phyloP scores from a whole-genome alignment of 192 early-diverging fungal genomes.

The Rhizophagus prolifer region DNA sequence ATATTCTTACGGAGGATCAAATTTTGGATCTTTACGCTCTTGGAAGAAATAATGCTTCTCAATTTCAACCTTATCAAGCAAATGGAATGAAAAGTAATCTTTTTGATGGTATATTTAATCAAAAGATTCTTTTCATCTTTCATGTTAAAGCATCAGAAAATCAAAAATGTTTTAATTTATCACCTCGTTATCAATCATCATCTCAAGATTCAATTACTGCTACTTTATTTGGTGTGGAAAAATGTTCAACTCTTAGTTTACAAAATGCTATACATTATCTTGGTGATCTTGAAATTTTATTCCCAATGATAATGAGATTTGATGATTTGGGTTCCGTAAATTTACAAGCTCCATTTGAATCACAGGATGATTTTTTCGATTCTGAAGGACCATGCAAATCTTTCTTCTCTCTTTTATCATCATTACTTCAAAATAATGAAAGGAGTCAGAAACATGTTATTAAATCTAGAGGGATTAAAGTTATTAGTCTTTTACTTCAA shows the following conservation, averaged over 20 bases:
- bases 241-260: slow-evolving; percentile 27
- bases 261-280: slow-evolving; percentile 26
- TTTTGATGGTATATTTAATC: not conserved
- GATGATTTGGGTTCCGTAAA: slow-evolving; percentile 16
- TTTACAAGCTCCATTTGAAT: slow-evolving; percentile 19
- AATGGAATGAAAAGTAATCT: not conserved
- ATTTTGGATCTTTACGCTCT: slow-evolving; percentile 5
- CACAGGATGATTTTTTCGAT: slow-evolving; percentile 27
- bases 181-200: not conserved
- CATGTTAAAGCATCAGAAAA: slow-evolving; percentile 22
- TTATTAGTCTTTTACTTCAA: slow-evolving; percentile 26
- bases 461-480: slow-evolving; percentile 25
- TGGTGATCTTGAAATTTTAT: slow-evolving; percentile 29
- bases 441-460: slow-evolving; percentile 26
- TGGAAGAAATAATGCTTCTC: slow-evolving; percentile 15
- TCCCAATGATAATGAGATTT: slow-evolving; percentile 29
- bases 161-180: slow-evolving; percentile 26
- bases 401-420: slow-evolving; percentile 25
- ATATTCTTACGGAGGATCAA: slow-evolving; percentile 16
- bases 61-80: not conserved
- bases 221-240: slow-evolving; percentile 18
- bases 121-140: slow-evolving; percentile 20
- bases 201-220: not conserved
- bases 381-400: slow-evolving; percentile 26
- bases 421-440: slow-evolving; percentile 20